Base-by-base conservation (phyloP, 2,329 filamentous ascomycete genomes). In the Torrubiella hemipterigena region DNA sequence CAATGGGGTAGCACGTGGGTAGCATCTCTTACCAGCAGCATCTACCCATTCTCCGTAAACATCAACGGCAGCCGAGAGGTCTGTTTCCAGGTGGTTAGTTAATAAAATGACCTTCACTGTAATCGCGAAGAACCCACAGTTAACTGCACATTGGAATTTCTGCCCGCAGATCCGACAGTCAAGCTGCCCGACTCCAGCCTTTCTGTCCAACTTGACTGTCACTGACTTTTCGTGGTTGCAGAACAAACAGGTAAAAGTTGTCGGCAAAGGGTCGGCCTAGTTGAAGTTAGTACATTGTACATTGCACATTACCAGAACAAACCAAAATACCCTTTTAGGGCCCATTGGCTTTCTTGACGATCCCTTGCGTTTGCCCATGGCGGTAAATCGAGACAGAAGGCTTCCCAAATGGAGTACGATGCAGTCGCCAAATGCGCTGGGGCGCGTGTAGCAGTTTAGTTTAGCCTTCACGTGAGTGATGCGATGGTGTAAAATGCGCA, bases 21-120 rank as follows among this genome's bases (percentile, higher is more conserved):
- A 27, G 27, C 19, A 25, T 13, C n/a, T 27, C 59, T 40, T 58
- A 74, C 72, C 67, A 40, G 72, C 64, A 41, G 91, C 91, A 59
- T 98, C 91, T 40, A 98, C 84, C 91, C 91, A 98, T 56, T 96
- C 91, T 20, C 84, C 83, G 51, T 98, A 98, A 7, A 98, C 89
- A 52, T 98, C 91, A 28, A 98, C 86, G 1, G 85, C 74, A 11
- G 82, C 83, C 17, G 84, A 93, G 17, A 96, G 75, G 55, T 93
- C 85, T 93, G 29, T 11, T 27, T 20, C 17, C 28, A 43, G 26
- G 49, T 42, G 27, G 24, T 37, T 26, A 35, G 38, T 38, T 12
- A 17, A 13, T 15, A n/a, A 26, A 20, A 24, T 14, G 29, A 13
- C 27, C 14, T 33, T 23, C 25, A 29, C 35, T 31, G 16, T 39